phyloP scores from a whole-genome alignment of 2,329 filamentous ascomycete species.

The Cryphonectria naterciae region DNA sequence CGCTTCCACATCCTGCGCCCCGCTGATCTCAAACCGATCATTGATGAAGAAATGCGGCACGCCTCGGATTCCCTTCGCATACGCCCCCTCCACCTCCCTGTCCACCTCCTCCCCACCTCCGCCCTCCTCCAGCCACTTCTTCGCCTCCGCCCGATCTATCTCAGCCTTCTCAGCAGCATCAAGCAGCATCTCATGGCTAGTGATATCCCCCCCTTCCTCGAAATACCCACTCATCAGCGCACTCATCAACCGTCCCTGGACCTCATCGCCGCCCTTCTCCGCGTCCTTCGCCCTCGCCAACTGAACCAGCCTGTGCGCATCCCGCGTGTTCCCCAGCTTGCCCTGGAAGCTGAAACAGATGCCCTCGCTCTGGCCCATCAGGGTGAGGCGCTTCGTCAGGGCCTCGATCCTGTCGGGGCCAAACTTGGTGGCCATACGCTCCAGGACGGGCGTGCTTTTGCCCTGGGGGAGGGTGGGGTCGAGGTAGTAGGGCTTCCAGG shows the following conservation, averaged over 20 bases:
- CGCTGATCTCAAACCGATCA: constrained; percentile 66
- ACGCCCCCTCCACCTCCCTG: constrained; percentile 56
- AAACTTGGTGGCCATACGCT: constrained; percentile 66
- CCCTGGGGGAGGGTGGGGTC: constrained; percentile 63
- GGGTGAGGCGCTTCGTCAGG: constrained; percentile 60
- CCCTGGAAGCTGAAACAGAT: constrained; percentile 76
- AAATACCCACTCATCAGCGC: constrained; percentile 70
- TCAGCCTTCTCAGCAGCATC: constrained; percentile 59
- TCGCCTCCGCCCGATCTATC: constrained; percentile 55
- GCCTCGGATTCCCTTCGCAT: constrained; percentile 59
- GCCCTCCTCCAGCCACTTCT: constrained; percentile 57
- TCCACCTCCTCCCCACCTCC: constrained; percentile 63
- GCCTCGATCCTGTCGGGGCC: constrained; percentile 63
- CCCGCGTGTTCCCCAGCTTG: constrained; percentile 74
- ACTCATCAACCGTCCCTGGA: constrained; percentile 64
- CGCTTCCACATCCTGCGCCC: constrained; percentile 70
- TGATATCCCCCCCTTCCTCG: constrained; percentile 67
- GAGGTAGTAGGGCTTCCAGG: constrained; percentile 82
- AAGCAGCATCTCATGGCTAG: constrained; percentile 55
- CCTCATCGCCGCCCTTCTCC: constrained; percentile 34
- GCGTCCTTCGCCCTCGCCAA: constrained; percentile 59
- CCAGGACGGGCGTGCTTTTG: constrained; percentile 48
- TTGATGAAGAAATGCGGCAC: constrained; percentile 80
- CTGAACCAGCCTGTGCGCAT: constrained; percentile 78
- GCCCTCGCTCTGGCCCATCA: constrained; percentile 66